Evolutionary conservation across 1,284 basidiomycete species (phyloP), one percentile per base, ranked within the genome.

Genomic region (Dichomitus squalens): DNA sequence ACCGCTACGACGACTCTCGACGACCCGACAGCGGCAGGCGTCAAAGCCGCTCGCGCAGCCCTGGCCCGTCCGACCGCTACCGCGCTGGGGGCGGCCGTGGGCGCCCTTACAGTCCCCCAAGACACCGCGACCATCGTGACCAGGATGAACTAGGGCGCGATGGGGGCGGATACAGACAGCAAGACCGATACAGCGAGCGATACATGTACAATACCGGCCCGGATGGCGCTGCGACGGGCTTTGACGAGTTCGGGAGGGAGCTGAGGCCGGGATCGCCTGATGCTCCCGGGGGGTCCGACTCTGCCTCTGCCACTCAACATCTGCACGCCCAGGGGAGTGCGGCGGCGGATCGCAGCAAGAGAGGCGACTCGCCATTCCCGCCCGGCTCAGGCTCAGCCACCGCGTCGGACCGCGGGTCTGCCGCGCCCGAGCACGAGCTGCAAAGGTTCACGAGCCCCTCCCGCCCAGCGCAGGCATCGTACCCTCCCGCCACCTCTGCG

Each of bases 171-270:
- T 31, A 29, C 21, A n/a, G 20, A 2, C 7, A n/a, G n/a, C n/a
- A n/a, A n/a, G n/a, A n/a, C n/a, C n/a, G 34, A 27, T 46, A 27
- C 31, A 21, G 14, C 18, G 25, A 34, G 31, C 38, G 43, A 18
- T 35, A 51, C 33, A 23, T 23, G 23, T 55, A 55, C 25, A 47
- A 44, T 5, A 35, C 41, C 12, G 38, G 27, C 6, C 31, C 21
- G 6, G 55, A 57, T 20, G 55, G 47, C 27, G 23, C 27, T 2
- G 47, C 33, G 8, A 23, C 39, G 7, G 56, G 56, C 39, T 57
- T 57, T n/a, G 89, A 92, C 78, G 90, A 92, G 71, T 92, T 92
- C 72, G 90, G 90, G 64, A 82, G 90, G 66, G 90, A 92, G 70
- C 80, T 90, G 67, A 80, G 90, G 66, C 74, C 79, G 58, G 68